phyloP scores from a whole-genome alignment of 257 asterid species.

The Solanum rostratum region DNA sequence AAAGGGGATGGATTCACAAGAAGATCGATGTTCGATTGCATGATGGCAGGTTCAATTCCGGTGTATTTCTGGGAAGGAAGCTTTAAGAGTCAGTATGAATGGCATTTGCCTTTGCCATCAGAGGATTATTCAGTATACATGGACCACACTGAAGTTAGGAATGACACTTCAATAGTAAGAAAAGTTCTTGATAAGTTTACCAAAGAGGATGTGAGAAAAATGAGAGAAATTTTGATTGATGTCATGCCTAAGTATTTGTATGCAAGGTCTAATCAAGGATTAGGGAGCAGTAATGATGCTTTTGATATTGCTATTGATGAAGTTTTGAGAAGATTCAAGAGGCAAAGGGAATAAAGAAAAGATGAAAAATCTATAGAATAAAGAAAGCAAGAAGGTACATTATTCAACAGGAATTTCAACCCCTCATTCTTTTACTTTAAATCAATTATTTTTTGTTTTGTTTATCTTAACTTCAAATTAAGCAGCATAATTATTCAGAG shows the following conservation, averaged over 20 bases:
- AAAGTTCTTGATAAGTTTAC: slow-evolving; percentile 10
- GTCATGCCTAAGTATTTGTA: slow-evolving; percentile 24
- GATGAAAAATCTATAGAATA: neutral
- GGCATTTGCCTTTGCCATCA: slow-evolving; percentile 20
- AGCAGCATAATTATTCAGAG: neutral
- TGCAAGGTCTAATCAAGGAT: slow-evolving; percentile 6
- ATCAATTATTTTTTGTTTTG: neutral
- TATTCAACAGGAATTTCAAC: neutral
- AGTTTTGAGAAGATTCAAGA: slow-evolving; percentile 15
- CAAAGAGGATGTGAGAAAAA: slow-evolving; percentile 20
- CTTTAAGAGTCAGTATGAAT: slow-evolving; percentile 19
- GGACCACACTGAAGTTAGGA: slow-evolving; percentile 15
- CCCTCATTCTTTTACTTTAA: neutral
- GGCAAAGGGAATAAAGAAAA: neutral
- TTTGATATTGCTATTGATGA: slow-evolving; percentile 17
- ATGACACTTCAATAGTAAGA: slow-evolving; percentile 6
- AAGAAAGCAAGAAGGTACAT: neutral
- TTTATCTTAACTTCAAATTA: neutral
- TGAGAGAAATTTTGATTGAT: slow-evolving; percentile 23
- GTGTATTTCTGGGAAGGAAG: slow-evolving; percentile 31
- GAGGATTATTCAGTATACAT: slow-evolving; percentile 25
- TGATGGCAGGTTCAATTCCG: slow-evolving; percentile 38
- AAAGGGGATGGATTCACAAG: slow-evolving; percentile 30
- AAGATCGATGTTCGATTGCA: slow-evolving; percentile 34
- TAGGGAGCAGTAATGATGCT: slow-evolving; percentile 15